phyloP scores from a whole-genome alignment of 371 early-diverging fungal genomes.

The Mortierella sp. region DNA sequence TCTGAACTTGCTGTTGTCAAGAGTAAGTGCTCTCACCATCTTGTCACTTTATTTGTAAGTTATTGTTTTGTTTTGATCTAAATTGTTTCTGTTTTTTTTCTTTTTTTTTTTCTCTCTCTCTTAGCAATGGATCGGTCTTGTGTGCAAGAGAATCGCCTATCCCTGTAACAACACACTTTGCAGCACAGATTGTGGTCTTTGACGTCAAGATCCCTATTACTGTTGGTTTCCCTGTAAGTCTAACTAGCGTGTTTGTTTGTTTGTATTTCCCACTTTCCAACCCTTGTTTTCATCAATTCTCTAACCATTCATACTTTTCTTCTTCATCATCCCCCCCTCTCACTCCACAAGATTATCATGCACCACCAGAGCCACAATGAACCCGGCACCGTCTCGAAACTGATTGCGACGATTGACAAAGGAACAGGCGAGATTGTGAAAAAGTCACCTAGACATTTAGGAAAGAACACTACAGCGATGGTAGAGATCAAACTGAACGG shows the following conservation, averaged over 20 bases:
- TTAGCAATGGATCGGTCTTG: conserved; percentile 82
- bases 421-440: conserved; percentile 86
- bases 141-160: conserved; percentile 78
- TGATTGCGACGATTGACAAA: conserved; percentile 83
- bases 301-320: too few species aligned
- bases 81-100: background rate
- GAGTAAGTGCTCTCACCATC: conserved; percentile 57
- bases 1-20: conserved; percentile 83
- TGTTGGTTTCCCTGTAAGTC: conserved; percentile 84
- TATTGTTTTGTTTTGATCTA: background rate
- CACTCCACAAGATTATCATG: conserved; percentile 68
- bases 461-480: conserved; percentile 85
- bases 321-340: background rate
- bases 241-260: background rate
- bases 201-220: conserved; percentile 92
- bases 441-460: conserved; percentile 85
- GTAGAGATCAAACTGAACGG: conserved; percentile 81
- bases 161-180: conserved; percentile 79
- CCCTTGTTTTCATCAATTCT: background rate
- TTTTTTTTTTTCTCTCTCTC: background rate
- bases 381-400: conserved; percentile 79
- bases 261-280: background rate
- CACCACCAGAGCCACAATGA: conserved; percentile 87
- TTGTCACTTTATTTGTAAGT: too few species aligned
- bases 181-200: conserved; percentile 92